Base-by-base conservation (phyloP, 2,329 filamentous ascomycete genomes). In the Penicillium sp. region DNA sequence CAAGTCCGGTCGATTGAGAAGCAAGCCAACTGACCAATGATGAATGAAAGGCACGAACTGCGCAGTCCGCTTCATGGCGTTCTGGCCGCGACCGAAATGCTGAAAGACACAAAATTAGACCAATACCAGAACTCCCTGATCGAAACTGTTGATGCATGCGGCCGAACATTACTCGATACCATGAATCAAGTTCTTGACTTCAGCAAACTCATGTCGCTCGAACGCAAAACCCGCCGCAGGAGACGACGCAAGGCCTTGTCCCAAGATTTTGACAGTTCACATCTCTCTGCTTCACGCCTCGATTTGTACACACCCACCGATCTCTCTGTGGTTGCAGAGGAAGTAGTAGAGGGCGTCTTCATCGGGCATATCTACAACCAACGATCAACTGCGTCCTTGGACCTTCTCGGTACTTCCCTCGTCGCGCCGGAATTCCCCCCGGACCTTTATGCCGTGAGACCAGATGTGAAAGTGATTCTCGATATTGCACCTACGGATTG, bases 141-240 rank as follows among this genome's bases (percentile, higher is more conserved):
- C 1, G 76, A 77, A 4, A 82, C 79, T 31, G 72, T 83, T 8
- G 78, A 81, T n/a, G 76, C 75, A 3, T 84, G 82, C 53, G 81
- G 80, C 0, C 71, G 76, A n/a, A 83, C 82, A 5, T 69, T 83
- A 2, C 69, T 84, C 17, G 81, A 82, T 48, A 82, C 82, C 1
- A 67, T 75, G 57, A 71, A 74, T 41, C 72, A 73, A 57, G 56
- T 69, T 57, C 68, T 74, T 15, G 71, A 73, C 49, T 73, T 70
- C 45, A 69, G 69, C 37, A 73, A 73, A 53, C 71, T 73, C 35
- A 71, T 71, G 56, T 63, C 61, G 12, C 47, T 69, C 25, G 43
- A 62, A 22, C 58, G 57, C 20, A 60, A 50, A 12, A 55, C 51
- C 37, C 42, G 60, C 41, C 55, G 47, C 4, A 48, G 52, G 55